These are phyloP conservation scores for Coniosporium apollinis DNA, from an alignment of 495 filamentous ascomycete genomes.

Conservation along the genomic window DNA sequence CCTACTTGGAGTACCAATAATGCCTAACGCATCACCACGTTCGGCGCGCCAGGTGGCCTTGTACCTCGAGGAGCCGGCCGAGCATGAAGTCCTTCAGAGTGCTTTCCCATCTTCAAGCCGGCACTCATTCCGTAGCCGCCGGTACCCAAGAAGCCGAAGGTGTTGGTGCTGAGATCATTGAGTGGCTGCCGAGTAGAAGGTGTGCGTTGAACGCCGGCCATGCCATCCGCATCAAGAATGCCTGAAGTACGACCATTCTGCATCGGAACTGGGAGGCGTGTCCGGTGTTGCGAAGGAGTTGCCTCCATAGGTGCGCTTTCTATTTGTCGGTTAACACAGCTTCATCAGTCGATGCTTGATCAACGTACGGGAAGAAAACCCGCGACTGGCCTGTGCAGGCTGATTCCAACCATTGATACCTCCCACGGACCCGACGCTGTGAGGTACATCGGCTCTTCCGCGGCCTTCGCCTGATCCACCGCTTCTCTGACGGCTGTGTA, in stretches of 20 bases:
- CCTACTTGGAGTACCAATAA: too few species aligned
- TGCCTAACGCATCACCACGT: too few species aligned
- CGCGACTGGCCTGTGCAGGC: not conserved
- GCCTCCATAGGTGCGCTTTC: slow-evolving; percentile 8
- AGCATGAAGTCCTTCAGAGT: slow-evolving; percentile 1
- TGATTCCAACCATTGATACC: too few species aligned
- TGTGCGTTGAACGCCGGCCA: slow-evolving; percentile 10
- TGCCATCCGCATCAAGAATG: slow-evolving; percentile 4
- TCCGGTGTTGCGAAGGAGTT: slow-evolving; percentile 12
- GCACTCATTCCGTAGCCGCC: slow-evolving; percentile 33
- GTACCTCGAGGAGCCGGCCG: slow-evolving; percentile 2
- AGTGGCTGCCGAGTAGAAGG: slow-evolving; percentile 21
- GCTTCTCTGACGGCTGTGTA: slow-evolving; percentile 31
- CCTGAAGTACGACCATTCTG: not conserved
- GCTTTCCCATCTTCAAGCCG: slow-evolving; percentile 25
- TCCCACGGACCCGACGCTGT: slow-evolving; percentile 8
- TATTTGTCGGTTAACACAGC: slow-evolving; percentile 1
- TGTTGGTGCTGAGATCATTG: slow-evolving; percentile 13
- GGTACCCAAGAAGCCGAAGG: slow-evolving; percentile 11
- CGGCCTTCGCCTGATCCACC: slow-evolving; percentile 27
- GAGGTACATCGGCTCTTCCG: not conserved
- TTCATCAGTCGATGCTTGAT: not conserved
- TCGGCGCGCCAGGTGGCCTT: too few species aligned
- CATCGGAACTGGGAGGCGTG: slow-evolving; percentile 7
- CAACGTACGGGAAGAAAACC: slow-evolving; percentile 4